phyloP scores from a whole-genome alignment of 306 rosid species.

The Datisca glomerata region DNA sequence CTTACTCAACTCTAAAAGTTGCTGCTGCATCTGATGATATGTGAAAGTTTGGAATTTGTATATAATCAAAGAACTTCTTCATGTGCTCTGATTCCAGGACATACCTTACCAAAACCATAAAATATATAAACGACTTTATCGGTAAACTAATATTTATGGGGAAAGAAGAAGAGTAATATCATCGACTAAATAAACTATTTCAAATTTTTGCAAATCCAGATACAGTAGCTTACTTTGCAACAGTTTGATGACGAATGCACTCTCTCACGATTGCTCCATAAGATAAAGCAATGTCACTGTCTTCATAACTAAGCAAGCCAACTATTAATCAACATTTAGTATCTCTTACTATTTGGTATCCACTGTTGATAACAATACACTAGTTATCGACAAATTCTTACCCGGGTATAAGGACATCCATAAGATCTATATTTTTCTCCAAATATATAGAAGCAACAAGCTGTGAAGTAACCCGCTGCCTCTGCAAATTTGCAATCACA shows the following conservation, averaged over 20 bases:
- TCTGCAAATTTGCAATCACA: conserved; percentile 53
- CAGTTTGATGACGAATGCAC: conserved; percentile 28
- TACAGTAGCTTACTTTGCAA: conserved; percentile 23
- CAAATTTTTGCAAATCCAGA: neutral
- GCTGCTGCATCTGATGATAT: conserved; percentile 30
- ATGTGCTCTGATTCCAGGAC: conserved; percentile 28
- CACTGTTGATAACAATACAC: too few relatives aligned
- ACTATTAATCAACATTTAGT: neutral
- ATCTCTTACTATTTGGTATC: neutral
- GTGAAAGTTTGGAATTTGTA: conserved; percentile 25
- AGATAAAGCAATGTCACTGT: conserved; percentile 21
- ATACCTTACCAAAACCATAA: conserved; percentile 11
- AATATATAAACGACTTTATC: too few relatives aligned
- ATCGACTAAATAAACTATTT: too few relatives aligned
- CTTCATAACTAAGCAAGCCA: conserved; percentile 19
- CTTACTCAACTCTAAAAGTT: conserved; percentile 21
- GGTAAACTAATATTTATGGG: neutral
- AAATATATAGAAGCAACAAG: conserved; percentile 40
- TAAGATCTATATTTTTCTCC: conserved; percentile 41
- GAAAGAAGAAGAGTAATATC: neutral
- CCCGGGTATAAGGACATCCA: conserved; percentile 45
- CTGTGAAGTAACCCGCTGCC: conserved; percentile 37
- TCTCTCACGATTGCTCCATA: conserved; percentile 30
- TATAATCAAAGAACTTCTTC: conserved; percentile 25
- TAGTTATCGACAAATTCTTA: too few relatives aligned